Base-by-base conservation (phyloP, 306 rosid species). In the Inga oerstediana region DNA sequence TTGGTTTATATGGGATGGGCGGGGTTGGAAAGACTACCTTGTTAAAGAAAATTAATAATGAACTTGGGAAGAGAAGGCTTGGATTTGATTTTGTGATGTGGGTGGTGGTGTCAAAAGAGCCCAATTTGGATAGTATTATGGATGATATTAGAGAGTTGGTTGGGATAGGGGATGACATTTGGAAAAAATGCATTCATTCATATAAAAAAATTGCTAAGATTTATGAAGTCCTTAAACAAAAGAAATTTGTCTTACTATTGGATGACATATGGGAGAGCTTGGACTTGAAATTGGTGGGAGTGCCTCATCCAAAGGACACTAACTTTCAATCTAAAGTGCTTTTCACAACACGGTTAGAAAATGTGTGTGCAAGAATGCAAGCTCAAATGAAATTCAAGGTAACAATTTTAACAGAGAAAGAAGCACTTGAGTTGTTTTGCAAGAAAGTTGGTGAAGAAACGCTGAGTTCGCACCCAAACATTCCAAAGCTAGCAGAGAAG, bases 211-310 rank as follows among this genome's bases (percentile, higher is more conserved):
- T 39, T 3, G 13, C 5, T 16, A 27, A 3, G 1, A 79, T 84
- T 7, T 58, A 43, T 20, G 0, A 32, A 2, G 8, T 16, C 6
- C 1, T 84, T 22, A 45, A 61, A n/a, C 30, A 3, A 13, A 75
- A 74, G 46, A 85, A 56, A 24, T 78, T 78, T 74, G 82, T 67
- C 7, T 10, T 85, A 13, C 46, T 84, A 16, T 61, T 86, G 16
- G 92, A 89, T 17, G 92, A 86, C 48, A 1, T 89, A 24, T 88
- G 86, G 91, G 65, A 15, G 14, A 8, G 22, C 7, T 0, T 85
- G 22, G 86, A 88, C 15, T 62, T 88, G 5, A 34, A 43, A 30
- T 74, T 0, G 19, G 37, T 83, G 1, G 89, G 91, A n/a, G 43
- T 82, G 16, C 82, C 86, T 5, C 0, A 0, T 48, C 70, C 45